Percentiles rank a stretch among this genome's conserved stretches.
These are phyloP conservation scores for Solanum tarapatanum DNA, from an alignment of 257 asterid species.

Conservation along the genomic window DNA sequence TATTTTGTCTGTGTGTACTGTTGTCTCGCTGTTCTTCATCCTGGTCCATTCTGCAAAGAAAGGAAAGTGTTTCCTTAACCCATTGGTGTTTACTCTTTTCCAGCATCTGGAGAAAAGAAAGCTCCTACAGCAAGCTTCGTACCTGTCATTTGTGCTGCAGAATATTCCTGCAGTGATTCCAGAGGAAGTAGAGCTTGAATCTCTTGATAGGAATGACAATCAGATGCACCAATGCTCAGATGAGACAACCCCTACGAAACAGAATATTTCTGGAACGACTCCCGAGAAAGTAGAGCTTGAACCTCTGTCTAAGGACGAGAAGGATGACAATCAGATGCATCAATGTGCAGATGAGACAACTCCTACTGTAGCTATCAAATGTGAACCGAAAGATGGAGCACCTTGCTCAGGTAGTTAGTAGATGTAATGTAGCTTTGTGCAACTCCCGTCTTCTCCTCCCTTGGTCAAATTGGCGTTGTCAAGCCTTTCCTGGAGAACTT, in stretches of 20 bases:
- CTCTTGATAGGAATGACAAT: background rate
- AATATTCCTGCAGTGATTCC: constrained; percentile 1
- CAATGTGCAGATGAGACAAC: background rate
- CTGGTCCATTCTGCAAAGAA: background rate
- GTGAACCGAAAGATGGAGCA: background rate
- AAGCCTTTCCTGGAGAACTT: background rate
- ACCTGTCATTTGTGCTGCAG: background rate
- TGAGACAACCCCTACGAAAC: constrained; percentile 31
- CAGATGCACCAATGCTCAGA: constrained; percentile 16
- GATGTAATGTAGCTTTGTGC: background rate
- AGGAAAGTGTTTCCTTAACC: background rate
- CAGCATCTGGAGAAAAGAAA: background rate
- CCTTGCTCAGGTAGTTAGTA: background rate
- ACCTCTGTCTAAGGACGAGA: constrained; percentile 11
- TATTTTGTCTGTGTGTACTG: background rate
- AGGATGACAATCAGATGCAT: background rate
- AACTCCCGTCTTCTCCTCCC: background rate
- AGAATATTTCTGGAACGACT: constrained; percentile 32
- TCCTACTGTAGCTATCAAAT: background rate
- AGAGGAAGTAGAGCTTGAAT: background rate
- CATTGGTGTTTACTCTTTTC: background rate
- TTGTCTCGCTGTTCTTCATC: background rate
- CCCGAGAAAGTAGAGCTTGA: constrained; percentile 31
- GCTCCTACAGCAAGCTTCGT: background rate
- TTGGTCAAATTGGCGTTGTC: background rate